Percentiles rank a stretch among this genome's conserved stretches.
phyloP scores from a whole-genome alignment of 768 basidiomycete species.

The Inosperma sp. region DNA sequence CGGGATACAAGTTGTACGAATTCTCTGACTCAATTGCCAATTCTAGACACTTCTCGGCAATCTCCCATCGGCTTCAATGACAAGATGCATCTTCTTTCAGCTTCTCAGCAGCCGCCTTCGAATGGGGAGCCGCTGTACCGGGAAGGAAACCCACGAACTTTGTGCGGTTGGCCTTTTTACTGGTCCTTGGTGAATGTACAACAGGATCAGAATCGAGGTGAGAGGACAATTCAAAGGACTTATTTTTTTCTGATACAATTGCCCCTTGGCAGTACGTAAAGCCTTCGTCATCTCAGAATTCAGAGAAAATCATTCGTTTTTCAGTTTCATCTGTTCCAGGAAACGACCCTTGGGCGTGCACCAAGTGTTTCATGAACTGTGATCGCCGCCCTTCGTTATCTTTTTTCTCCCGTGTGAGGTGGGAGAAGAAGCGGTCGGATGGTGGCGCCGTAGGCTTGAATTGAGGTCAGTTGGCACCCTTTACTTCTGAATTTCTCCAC shows the following conservation, averaged over 20 bases:
- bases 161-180: conserved; percentile 4
- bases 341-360: too few species aligned
- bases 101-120: conserved; percentile 32
- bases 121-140: conserved; percentile 35
- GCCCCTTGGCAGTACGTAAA: neutral
- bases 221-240: conserved; percentile 7
- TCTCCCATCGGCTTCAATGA: conserved; percentile 27
- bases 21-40: conserved; percentile 19
- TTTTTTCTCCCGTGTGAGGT: conserved; percentile 5
- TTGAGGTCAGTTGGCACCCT: neutral
- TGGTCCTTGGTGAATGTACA: conserved; percentile 35
- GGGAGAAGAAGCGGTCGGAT: conserved; percentile 6
- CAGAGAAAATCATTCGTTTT: neutral
- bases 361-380: too few species aligned
- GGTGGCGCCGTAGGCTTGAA: conserved; percentile 5
- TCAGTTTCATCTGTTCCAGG: too few species aligned
- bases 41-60: conserved; percentile 25
- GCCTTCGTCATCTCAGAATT: neutral
- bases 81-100: conserved; percentile 26
- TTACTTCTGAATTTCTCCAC: neutral
- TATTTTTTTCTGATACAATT: neutral
- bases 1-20: too few species aligned
- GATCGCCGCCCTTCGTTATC: conserved; percentile 7
- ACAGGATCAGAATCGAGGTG: conserved; percentile 44
- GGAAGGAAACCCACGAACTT: conserved; percentile 45